Conservation (phyloP, 257 asterid species). For the Capsicum chinense region DNA sequence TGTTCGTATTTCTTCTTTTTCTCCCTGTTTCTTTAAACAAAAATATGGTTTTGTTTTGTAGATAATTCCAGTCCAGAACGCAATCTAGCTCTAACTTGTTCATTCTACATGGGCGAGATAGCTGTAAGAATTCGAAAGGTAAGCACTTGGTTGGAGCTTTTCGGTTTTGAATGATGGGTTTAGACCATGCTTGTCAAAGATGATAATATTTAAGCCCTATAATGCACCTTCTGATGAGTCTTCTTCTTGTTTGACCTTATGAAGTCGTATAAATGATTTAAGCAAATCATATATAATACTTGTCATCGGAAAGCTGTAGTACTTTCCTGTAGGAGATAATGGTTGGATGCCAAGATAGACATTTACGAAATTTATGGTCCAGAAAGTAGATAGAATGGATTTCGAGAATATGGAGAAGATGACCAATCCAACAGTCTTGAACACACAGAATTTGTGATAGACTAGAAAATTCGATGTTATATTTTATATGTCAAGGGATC, state of each 20-base stretch:
- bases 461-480: not conserved
- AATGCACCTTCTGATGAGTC: not conserved
- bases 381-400: not conserved
- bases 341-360: constrained; percentile 18
- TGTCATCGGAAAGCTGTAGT: not conserved
- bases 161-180: constrained; percentile 9
- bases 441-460: not conserved
- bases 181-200: constrained; percentile 18
- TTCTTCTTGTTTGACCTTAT: not conserved
- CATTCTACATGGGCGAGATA: constrained; percentile 89
- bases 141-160: constrained; percentile 29
- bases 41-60: constrained; percentile 42
- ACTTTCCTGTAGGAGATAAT: not conserved
- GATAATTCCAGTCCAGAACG: constrained; percentile 87
- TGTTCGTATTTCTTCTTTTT: not conserved
- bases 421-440: not conserved
- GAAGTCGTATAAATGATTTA: not conserved
- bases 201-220: not conserved
- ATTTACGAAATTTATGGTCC: constrained; percentile 7
- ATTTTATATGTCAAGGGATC: not conserved
- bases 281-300: not conserved
- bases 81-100: constrained; percentile 72
- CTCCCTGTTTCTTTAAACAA: not conserved
- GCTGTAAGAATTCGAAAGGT: constrained; percentile 92
- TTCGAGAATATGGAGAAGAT: not conserved